A percentile compares a stretch with the other conserved stretches of the same genome.
Conservation (phyloP, 257 asterid genomes). For the Osmanthus fragrans region DNA sequence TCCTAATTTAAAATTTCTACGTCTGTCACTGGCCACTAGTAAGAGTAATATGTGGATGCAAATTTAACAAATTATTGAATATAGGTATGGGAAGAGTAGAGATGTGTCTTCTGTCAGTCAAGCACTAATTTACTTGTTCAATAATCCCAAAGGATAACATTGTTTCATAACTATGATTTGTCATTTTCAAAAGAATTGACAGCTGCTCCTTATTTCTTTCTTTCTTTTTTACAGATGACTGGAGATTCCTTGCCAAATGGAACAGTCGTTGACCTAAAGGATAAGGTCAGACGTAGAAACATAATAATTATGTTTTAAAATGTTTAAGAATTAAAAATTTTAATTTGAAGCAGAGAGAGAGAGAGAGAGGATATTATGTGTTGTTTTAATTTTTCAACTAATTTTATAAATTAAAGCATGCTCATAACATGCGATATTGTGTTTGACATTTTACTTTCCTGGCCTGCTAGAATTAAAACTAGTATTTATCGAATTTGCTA, state of each 20-base stretch:
- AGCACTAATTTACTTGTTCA: not conserved
- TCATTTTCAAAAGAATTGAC: not conserved
- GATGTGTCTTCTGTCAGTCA: not conserved
- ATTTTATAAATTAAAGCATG: no score
- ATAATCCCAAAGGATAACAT: not conserved
- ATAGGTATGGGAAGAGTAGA: not conserved
- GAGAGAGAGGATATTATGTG: no score
- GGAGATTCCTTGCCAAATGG: not conserved
- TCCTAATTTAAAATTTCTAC: no score
- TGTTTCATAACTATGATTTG: not conserved
- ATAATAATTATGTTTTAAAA: not conserved
- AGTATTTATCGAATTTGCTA: no score
- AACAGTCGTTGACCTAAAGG: not conserved
- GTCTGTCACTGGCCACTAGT: no score
- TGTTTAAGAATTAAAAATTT: not conserved
- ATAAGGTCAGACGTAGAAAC: not conserved
- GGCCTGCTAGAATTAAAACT: no score
- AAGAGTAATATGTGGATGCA: no score
- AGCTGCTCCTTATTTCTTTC: not conserved
- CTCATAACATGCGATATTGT: no score
- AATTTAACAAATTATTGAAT: no score
- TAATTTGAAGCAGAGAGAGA: no score
- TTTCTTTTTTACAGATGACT: not conserved
- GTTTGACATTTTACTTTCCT: no score
- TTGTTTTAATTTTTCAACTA: no score